phyloP scores from a whole-genome alignment of 345 rosid genomes.

The Hirschfeldia incana region DNA sequence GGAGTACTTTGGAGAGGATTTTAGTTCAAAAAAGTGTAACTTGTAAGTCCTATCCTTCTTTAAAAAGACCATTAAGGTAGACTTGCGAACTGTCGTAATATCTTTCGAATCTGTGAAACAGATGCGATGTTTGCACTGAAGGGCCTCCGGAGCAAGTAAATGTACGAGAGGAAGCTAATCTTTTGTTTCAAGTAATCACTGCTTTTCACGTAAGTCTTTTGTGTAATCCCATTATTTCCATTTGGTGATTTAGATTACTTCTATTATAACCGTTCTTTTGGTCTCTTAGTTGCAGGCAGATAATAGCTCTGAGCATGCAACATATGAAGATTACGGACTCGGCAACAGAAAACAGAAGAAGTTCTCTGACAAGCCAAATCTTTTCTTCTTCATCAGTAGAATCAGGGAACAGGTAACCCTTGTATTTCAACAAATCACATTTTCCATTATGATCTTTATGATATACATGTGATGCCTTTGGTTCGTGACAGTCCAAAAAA shows the following conservation, averaged over 20 bases:
- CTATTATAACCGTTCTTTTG: neutral
- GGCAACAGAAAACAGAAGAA: slow-evolving; percentile 34
- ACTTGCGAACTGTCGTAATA: neutral
- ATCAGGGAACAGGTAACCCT: slow-evolving; percentile 68
- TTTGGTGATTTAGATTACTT: neutral
- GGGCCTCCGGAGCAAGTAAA: slow-evolving; percentile 71
- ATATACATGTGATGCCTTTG: slow-evolving; percentile 29
- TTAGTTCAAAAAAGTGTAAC: slow-evolving; percentile 59
- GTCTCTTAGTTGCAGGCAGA: slow-evolving; percentile 37
- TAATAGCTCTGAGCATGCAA: slow-evolving; percentile 29
- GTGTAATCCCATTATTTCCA: neutral
- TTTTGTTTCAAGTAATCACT: slow-evolving; percentile 66
- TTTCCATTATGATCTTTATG: slow-evolving; percentile 21
- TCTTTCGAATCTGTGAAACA: slow-evolving; percentile 34
- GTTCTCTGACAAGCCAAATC: slow-evolving; percentile 53
- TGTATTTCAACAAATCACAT: neutral
- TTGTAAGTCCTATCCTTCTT: slow-evolving; percentile 45
- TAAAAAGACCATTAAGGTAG: neutral
- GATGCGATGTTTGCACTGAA: slow-evolving; percentile 77
- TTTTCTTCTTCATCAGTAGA: slow-evolving; percentile 55
- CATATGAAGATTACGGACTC: slow-evolving; percentile 47
- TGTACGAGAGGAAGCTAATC: slow-evolving; percentile 66
- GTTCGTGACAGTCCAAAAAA: slow-evolving; percentile 52
- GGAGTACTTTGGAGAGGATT: slow-evolving; percentile 83
- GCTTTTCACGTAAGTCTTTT: slow-evolving; percentile 49